phyloP scores from a whole-genome alignment of 805 yeast genomes.

The Starmera quercuum region DNA sequence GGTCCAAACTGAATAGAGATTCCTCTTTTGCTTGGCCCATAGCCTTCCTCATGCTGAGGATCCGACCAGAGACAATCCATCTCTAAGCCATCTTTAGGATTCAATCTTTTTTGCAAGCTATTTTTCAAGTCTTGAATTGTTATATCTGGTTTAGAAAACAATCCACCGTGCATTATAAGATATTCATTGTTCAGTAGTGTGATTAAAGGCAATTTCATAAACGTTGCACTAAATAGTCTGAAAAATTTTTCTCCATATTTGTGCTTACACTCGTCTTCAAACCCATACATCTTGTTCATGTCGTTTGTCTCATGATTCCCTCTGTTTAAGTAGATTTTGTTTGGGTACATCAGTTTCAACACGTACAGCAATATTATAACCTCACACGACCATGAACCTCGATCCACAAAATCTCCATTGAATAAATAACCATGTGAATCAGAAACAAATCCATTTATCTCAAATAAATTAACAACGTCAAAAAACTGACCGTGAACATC shows the following conservation, averaged over 20 bases:
- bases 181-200: constrained; percentile 72
- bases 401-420: constrained; percentile 96
- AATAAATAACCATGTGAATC: constrained; percentile 67
- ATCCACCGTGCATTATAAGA: constrained; percentile 92
- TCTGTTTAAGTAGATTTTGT: constrained; percentile 66
- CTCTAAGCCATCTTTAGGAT: constrained; percentile 85
- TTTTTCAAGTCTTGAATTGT: constrained; percentile 67
- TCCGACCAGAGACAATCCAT: constrained; percentile 98
- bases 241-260: constrained; percentile 79
- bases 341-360: constrained; percentile 71
- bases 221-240: constrained; percentile 78
- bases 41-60: constrained; percentile 74
- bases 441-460: constrained; percentile 63
- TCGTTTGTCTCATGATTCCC: constrained; percentile 97
- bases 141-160: constrained; percentile 71
- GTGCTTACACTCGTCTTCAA: constrained; percentile 89
- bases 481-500: constrained; percentile 97
- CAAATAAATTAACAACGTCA: constrained; percentile 78
- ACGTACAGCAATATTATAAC: constrained; percentile 77
- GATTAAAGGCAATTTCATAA: constrained; percentile 81
- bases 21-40: constrained; percentile 88
- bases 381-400: constrained; percentile 98
- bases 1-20: constrained; percentile 97
- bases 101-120: constrained; percentile 72
- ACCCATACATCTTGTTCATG: constrained; percentile 95